A percentile compares a stretch with the other conserved stretches of the same genome.
phyloP scores from a whole-genome alignment of 2,329 filamentous ascomycete species.

The Hortaea werneckii region DNA sequence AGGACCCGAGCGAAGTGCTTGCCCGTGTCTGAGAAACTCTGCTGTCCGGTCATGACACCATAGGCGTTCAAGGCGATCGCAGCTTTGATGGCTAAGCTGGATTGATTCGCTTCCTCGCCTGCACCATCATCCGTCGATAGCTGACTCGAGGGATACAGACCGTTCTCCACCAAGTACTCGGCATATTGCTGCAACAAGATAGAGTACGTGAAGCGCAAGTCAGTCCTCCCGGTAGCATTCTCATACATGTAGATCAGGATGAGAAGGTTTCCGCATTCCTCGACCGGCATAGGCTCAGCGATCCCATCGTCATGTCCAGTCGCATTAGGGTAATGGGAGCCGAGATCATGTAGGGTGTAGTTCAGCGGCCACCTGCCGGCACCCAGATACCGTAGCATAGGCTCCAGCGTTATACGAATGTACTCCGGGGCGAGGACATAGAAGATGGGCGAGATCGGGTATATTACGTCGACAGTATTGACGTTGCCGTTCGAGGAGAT shows the following conservation, averaged over 20 bases:
- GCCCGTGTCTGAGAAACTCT: conserved; percentile 29
- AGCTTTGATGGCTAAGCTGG: conserved; percentile 38
- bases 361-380: conserved; percentile 21
- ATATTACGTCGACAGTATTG: conserved; percentile 25
- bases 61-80: conserved; percentile 39
- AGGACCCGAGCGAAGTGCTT: conserved; percentile 25
- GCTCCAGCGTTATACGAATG: conserved; percentile 29
- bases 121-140: conserved; percentile 28
- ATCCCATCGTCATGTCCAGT: conserved; percentile 25
- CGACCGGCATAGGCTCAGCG: conserved; percentile 41
- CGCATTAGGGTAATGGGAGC: conserved; percentile 23
- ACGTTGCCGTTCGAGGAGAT: conserved; percentile 35
- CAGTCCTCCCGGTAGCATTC: conserved; percentile 28
- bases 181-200: conserved; percentile 45
- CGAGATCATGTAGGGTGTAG: conserved; percentile 25
- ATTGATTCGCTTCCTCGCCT: conserved; percentile 33
- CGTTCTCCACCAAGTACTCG: conserved; percentile 43
- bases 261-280: conserved; percentile 51
- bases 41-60: conserved; percentile 28
- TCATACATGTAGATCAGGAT: conserved; percentile 49
- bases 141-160: conserved; percentile 25
- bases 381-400: conserved; percentile 26
- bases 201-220: conserved; percentile 28
- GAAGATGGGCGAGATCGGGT: conserved; percentile 21
- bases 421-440: conserved; percentile 23